Evolutionary conservation across 2,329 filamentous ascomycete species (phyloP).

Genomic region (Penicillium brevicompactum): DNA sequence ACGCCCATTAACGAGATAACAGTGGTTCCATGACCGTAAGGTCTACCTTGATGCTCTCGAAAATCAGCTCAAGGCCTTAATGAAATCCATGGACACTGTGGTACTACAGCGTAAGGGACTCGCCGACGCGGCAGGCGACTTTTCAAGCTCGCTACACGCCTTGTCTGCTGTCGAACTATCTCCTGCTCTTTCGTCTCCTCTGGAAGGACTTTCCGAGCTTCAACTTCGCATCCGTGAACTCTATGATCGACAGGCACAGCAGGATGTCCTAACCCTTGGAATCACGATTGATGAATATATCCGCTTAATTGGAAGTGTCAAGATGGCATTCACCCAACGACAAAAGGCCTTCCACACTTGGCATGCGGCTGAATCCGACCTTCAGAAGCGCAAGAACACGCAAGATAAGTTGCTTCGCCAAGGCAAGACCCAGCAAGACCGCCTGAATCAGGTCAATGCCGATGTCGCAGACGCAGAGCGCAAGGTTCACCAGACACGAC

Average conservation of each 20-base stretch:
- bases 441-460: slow-evolving; percentile 85
- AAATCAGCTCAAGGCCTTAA: slow-evolving; percentile 81
- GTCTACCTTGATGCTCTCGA: slow-evolving; percentile 94
- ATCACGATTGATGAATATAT: slow-evolving; percentile 99
- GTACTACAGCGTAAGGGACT: slow-evolving; percentile 90
- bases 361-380: slow-evolving; percentile 86
- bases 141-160: slow-evolving; percentile 88
- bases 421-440: slow-evolving; percentile 93
- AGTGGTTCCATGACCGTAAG: slow-evolving; percentile 98
- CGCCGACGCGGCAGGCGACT: slow-evolving; percentile 89
- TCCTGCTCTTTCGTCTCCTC: slow-evolving; percentile 79
- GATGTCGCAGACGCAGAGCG: slow-evolving; percentile 95
- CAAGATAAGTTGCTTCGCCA: slow-evolving; percentile 96
- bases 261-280: slow-evolving; percentile 92
- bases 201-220: slow-evolving; percentile 89
- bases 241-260: slow-evolving; percentile 94
- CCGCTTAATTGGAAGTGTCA: slow-evolving; percentile 89
- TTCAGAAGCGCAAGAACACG: slow-evolving; percentile 82
- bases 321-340: slow-evolving; percentile 86
- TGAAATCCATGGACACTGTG: slow-evolving; percentile 93
- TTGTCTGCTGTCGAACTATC: slow-evolving; percentile 92
- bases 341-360: slow-evolving; percentile 96
- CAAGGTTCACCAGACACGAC: slow-evolving; percentile 83
- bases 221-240: slow-evolving; percentile 93
- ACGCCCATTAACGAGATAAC: slow-evolving; percentile 23